Evolutionary conservation across 345 rosid species (phyloP), one percentile per base, ranked within the genome.

Genomic region (Eutrema heterophyllum): DNA sequence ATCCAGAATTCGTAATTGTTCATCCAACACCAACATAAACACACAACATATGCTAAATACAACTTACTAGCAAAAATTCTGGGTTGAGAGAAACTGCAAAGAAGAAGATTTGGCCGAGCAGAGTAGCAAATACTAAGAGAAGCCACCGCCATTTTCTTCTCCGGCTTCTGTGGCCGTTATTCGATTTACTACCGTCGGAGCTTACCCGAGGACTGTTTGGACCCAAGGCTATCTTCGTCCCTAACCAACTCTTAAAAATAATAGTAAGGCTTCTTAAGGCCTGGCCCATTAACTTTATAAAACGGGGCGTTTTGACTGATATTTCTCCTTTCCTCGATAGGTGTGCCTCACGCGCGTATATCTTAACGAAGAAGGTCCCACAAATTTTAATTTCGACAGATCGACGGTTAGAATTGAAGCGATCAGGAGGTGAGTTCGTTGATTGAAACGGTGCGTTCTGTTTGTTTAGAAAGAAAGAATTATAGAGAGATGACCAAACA

Each of bases 41-140:
- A 48, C 58, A 52, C 48, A 38, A 24, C 39, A 64, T 7, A 11
- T 5, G 52, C 39, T 64, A 29, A 39, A 30, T n/a, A 40, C 0
- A 21, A 70, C 85, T 86, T 83, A 93, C 98, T 76, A 32, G 87
- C 24, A 59, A 78, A 54, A 32, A 44, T 39, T 72, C 81, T 81
- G 74, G 81, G 83, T 65, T 76, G 82, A 30, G 80, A 15, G 83
- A 52, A 79, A 61, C 79, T 61, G 69, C 58, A 32, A 24, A 68
- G 82, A 49, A 82, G 89, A 68, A 71, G 74, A 66, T 68, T 74
- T 56, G 79, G 75, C 49, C 72, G 68, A 59, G 79, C 58, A 74
- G 77, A 78, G 78, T 71, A 74, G 80, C 82, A 68, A 41, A 71
- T 54, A 70, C 77, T 27, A 50, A 77, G 80, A 70, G 91, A 74